phyloP scores from a whole-genome alignment of 177 flowering plant species.

The Vitis hybrid region DNA sequence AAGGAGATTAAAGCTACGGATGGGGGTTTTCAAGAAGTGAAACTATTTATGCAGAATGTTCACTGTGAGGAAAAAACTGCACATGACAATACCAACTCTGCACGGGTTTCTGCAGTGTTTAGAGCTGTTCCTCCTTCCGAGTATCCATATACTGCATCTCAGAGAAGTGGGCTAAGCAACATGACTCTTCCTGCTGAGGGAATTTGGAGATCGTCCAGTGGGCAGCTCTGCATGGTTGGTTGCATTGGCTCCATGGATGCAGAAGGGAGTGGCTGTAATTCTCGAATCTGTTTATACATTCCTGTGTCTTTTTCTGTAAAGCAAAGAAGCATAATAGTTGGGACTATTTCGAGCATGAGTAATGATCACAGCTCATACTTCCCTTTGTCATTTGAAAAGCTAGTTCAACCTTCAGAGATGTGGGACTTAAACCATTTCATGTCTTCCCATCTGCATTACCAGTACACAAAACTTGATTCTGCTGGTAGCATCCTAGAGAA shows the following conservation, averaged over 20 bases:
- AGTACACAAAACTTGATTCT: constrained; percentile 50
- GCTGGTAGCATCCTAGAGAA: constrained; percentile 64
- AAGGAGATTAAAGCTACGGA: constrained; percentile 48
- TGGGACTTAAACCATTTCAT: constrained; percentile 34
- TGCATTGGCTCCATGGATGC: constrained; percentile 49
- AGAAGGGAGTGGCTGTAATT: constrained; percentile 44
- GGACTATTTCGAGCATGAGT: constrained; percentile 59
- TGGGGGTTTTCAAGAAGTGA: constrained; percentile 61
- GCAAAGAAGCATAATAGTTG: constrained; percentile 63
- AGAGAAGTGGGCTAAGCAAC: constrained; percentile 57
- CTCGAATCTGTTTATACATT: constrained; percentile 67
- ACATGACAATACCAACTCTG: constrained; percentile 25
- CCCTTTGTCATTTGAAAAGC: constrained; percentile 68
- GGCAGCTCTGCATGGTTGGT: constrained; percentile 94
- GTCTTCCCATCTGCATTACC: constrained; percentile 41
- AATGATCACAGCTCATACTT: constrained; percentile 30
- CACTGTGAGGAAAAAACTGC: constrained; percentile 41
- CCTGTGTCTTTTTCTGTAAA: constrained; percentile 67
- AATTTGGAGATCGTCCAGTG: constrained; percentile 73
- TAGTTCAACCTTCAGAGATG: constrained; percentile 46
- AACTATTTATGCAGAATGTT: constrained; percentile 56
- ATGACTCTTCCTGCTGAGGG: constrained; percentile 84
- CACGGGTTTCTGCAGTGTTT: constrained; percentile 64
- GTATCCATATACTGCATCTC: constrained; percentile 33
- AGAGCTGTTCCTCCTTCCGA: constrained; percentile 54